These are phyloP conservation scores for Lipomyces oligophaga DNA, from an alignment of 805 yeast genomes.

Conservation along the genomic window DNA sequence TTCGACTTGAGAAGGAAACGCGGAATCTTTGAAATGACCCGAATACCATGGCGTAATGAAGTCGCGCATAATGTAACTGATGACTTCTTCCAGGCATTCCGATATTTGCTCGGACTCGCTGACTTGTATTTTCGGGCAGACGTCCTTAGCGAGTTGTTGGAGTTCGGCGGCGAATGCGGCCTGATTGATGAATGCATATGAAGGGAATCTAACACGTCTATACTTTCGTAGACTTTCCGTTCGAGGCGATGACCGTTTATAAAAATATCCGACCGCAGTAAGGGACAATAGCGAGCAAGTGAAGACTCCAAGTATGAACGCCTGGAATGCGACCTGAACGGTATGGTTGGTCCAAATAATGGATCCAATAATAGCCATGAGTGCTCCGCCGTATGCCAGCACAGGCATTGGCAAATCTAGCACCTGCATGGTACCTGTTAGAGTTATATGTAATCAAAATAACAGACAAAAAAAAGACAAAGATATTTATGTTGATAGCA, in stretches of 20 bases:
- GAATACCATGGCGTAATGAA: slow-evolving; percentile 58
- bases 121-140: slow-evolving; percentile 27
- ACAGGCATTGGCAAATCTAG: slow-evolving; percentile 3
- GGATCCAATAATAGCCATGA: slow-evolving; percentile 8
- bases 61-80: slow-evolving; percentile 47
- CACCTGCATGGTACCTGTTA: too few species aligned
- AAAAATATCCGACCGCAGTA: slow-evolving; percentile 26
- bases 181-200: slow-evolving; percentile 24
- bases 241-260: slow-evolving; percentile 22
- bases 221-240: slow-evolving; percentile 9
- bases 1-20: slow-evolving; percentile 45
- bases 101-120: slow-evolving; percentile 53
- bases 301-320: slow-evolving; percentile 13
- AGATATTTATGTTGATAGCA: too few species aligned
- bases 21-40: slow-evolving; percentile 43
- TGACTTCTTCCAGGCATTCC: slow-evolving; percentile 49
- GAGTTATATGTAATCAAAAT: too few species aligned
- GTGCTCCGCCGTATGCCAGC: slow-evolving; percentile 10
- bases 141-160: slow-evolving; percentile 9
- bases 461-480: too few species aligned
- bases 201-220: slow-evolving; percentile 20
- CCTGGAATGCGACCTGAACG: slow-evolving; percentile 20
- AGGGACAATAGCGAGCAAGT: slow-evolving; percentile 17
- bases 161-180: slow-evolving; percentile 16
- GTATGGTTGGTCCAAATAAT: slow-evolving; percentile 18